Conservation (phyloP, 2,329 filamentous ascomycete genomes). For the Clonostachys sp. region DNA sequence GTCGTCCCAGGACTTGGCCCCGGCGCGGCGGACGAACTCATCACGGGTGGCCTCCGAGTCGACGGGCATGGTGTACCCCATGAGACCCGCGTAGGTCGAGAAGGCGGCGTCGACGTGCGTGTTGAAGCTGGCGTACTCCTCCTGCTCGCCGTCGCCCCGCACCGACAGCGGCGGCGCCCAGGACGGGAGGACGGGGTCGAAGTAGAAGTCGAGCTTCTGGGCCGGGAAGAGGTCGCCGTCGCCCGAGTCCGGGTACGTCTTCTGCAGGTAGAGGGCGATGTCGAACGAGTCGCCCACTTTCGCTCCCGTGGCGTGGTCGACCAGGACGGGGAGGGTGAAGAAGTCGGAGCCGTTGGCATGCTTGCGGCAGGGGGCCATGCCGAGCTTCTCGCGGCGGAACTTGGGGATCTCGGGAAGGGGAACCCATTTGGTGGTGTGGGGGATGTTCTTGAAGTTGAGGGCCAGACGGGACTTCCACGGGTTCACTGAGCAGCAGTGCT, state of each 20-base stretch:
- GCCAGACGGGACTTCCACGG: slow-evolving; percentile 27
- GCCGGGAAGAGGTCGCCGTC: slow-evolving; percentile 42
- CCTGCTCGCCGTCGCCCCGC: slow-evolving; percentile 16
- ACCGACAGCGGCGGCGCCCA: slow-evolving; percentile 28
- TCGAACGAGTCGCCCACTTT: slow-evolving; percentile 60
- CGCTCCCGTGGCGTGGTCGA: slow-evolving; percentile 32
- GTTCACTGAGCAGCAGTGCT: slow-evolving; percentile 16
- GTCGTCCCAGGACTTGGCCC: slow-evolving; percentile 37
- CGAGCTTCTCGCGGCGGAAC: slow-evolving; percentile 36
- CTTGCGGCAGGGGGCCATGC: slow-evolving; percentile 44
- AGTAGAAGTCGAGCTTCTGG: slow-evolving; percentile 32
- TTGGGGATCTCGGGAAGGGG: slow-evolving; percentile 32
- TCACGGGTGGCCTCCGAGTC: slow-evolving; percentile 39
- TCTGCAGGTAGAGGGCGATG: slow-evolving; percentile 56
- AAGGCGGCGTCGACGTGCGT: slow-evolving; percentile 49
- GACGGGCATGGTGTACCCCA: slow-evolving; percentile 36
- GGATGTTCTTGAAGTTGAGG: slow-evolving; percentile 31
- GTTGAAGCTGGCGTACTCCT: slow-evolving; percentile 46
- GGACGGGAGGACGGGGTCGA: slow-evolving; percentile 3
- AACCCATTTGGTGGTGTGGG: not conserved
- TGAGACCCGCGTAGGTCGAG: slow-evolving; percentile 34
- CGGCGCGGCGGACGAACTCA: slow-evolving; percentile 42
- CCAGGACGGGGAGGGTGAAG: slow-evolving; percentile 55
- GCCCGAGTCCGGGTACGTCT: slow-evolving; percentile 39
- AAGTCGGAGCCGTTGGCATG: slow-evolving; percentile 52